Base-by-base conservation (phyloP, 768 basidiomycete species). In the Tephrocybe sp. region DNA sequence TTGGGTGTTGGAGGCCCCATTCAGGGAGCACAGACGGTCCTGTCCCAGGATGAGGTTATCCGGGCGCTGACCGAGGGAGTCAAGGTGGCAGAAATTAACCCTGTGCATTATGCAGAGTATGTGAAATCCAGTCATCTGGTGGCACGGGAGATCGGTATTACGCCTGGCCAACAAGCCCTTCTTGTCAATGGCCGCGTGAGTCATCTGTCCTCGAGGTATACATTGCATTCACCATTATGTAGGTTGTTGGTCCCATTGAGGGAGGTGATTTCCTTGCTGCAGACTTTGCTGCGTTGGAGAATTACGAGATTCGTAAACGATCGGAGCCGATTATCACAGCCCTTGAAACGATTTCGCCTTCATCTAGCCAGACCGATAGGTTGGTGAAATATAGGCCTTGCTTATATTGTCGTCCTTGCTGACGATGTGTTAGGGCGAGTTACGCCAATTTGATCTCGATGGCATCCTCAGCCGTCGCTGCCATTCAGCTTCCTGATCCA, bases 201-300 rank as follows among this genome's bases (percentile, higher is more conserved):
- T 36, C 16, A 15, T 9, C 26, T 7, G n/a, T 16, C 13, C 24
- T 16, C 51, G 5, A 30, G 19, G 41, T 22, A 15, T 6, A 46
- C 25, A 28, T 27, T 24, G 34, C 26, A 45, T 36, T 49, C 44
- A 25, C 11, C 27, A 2, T 16, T 22, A 9, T 21, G 19, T 28
- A 96, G 94, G 67, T 96, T 44, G 70, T 98, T 22, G 90, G 91
- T 0, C 91, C 92, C 0, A 69, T 97, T 30, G 66, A 68, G 9
- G 56, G 67, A 1, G 77, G 73, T 3, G 78, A 79, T 13, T 92
- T 98, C 62, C 55, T 67, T 6, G 66, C 80, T 0, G 77, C 77
- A n/a, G 96, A 98, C 63, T 86, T 95, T 61, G 69, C 73, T 38
- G 74, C 80, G 1, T 67, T 98, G 37, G 82, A 85, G 52, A 66